Evolutionary conservation across 129 eudicot genomes (phyloP), one percentile per base, ranked within the genome.

Genomic region (Pulicaria dysenterica): DNA sequence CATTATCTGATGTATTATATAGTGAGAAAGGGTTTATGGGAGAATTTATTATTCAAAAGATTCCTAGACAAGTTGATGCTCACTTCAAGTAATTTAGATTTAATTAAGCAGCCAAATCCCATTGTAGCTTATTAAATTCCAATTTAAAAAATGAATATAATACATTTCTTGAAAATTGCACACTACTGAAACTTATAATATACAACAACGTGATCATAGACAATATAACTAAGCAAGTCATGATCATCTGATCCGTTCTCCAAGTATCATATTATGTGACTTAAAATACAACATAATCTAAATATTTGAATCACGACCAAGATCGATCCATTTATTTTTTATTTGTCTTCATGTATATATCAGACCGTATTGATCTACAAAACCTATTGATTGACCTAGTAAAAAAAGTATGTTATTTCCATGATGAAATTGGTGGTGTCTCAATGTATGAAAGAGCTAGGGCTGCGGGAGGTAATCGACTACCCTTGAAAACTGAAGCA

Each of bases 371-470:
- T 24, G 2, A 24, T 24, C 2, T 24, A 24, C 31, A 24, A 24
- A 24, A 24, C 31, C 31, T 24, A 24, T 24, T 24, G 31, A 24
- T 24, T 0, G 31, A 24, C 31, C 31, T 24, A 24, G 31, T 24
- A 24, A 15, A 17, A 7, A 40, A 2, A 16, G 5, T 3, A 5
- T 3, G 15, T 41, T 63, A 63, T 42, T 69, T 81, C 79, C 83
- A 85, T 1, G 78, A 72, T 36, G 83, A 82, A 66, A 85, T 69
- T 3, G 85, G 81, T 0, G 81, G 84, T 15, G 89, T 81, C 15
- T 85, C 89, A 0, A 84, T 78, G 6, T 81, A 39, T 15, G 71
- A 58, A 79, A 73, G 84, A 8, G 86, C 75, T 34, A 42, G 12
- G 11, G 16, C 1, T 36, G 19, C 11, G 4, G 39, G 57, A 41